Evolutionary conservation across 1,139 yeast genomes (phyloP).

Genomic region (Protomyces inouyei): DNA sequence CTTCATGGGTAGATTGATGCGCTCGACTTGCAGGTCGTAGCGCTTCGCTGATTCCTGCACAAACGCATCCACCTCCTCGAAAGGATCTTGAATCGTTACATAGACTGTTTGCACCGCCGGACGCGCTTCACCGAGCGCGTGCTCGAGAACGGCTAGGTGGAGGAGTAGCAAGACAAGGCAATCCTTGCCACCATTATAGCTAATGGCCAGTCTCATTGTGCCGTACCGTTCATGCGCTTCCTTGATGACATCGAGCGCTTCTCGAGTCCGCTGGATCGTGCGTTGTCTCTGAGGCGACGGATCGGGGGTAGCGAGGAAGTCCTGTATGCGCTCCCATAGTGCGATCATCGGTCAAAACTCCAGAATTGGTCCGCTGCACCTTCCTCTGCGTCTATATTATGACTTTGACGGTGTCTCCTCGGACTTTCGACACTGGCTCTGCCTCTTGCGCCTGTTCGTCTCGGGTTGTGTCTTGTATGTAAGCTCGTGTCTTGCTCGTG

Average conservation of each 20-base stretch:
- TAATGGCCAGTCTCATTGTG: constrained; percentile 58
- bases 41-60: constrained; percentile 39
- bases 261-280: constrained; percentile 8
- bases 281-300: constrained; percentile 1
- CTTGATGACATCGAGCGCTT: constrained; percentile 6
- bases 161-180: constrained; percentile 75
- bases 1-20: constrained; percentile 48
- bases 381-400: not conserved
- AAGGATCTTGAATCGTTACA: constrained; percentile 64
- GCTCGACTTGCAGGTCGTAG: constrained; percentile 39
- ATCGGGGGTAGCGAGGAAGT: not conserved
- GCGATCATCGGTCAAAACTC: not conserved
- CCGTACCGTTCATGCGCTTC: constrained; percentile 33
- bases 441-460: no score
- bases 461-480: no score
- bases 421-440: no score
- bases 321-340: not conserved
- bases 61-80: constrained; percentile 54
- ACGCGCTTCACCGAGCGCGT: constrained; percentile 29
- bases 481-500: not conserved
- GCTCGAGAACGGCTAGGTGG: constrained; percentile 44
- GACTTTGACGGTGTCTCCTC: no score
- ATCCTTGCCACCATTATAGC: constrained; percentile 89
- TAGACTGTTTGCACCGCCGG: constrained; percentile 50
- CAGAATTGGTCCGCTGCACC: not conserved